Conservation (phyloP, 1,284 basidiomycete genomes). For the Ustilago shanxiensis region DNA sequence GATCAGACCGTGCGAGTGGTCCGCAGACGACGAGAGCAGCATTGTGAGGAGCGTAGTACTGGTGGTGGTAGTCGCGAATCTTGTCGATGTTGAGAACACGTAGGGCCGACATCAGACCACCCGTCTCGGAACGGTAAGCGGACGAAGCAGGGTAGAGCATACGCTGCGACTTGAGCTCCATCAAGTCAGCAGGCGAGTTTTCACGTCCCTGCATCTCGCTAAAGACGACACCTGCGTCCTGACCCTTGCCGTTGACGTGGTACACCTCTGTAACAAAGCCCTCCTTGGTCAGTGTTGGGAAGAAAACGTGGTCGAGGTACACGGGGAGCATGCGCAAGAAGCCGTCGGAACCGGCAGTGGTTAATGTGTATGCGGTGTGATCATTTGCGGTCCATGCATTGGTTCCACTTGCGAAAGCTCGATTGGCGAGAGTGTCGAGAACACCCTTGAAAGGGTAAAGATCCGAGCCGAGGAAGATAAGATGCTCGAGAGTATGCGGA, state of each 20-base stretch:
- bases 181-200: constrained; percentile 89
- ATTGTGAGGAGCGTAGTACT: constrained; percentile 96
- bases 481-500: constrained; percentile 67
- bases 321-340: constrained; percentile 94
- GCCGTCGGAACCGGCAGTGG: constrained; percentile 96
- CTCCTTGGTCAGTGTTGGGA: constrained; percentile 91
- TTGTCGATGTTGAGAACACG: constrained; percentile 91
- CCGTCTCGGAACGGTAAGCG: constrained; percentile 95
- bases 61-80: constrained; percentile 83
- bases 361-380: constrained; percentile 85
- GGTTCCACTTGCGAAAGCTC: constrained; percentile 89
- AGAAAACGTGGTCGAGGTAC: constrained; percentile 96
- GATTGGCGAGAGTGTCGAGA: constrained; percentile 95
- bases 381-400: constrained; percentile 76
- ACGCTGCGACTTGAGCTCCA: constrained; percentile 78
- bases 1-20: constrained; percentile 76
- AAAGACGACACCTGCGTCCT: constrained; percentile 93
- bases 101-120: constrained; percentile 92
- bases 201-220: constrained; percentile 92
- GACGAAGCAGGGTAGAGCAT: constrained; percentile 84
- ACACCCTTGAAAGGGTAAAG: constrained; percentile 92
- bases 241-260: constrained; percentile 89
- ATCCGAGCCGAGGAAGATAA: constrained; percentile 67
- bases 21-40: constrained; percentile 85
- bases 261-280: constrained; percentile 86